A percentile compares a stretch with the other conserved stretches of the same genome.
These are phyloP conservation scores for Aspergillus persii DNA, from an alignment of 2,329 filamentous ascomycete species.

Conservation along the genomic window DNA sequence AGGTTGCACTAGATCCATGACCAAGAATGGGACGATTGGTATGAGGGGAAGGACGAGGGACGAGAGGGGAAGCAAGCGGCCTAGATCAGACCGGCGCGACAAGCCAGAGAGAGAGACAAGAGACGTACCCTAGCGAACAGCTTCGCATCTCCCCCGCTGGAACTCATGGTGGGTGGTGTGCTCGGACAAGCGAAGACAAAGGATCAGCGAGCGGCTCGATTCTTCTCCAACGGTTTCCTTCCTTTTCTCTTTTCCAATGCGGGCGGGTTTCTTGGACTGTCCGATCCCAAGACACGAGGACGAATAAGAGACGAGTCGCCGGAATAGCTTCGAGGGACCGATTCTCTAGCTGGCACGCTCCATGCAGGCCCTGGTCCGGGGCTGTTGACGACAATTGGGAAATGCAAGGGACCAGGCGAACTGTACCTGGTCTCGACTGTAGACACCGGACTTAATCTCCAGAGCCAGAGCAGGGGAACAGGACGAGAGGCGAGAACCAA, in stretches of 20 bases:
- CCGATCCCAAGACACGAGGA: conserved; percentile 9
- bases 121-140: conserved; percentile 90
- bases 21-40: conserved; percentile 10
- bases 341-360: background rate
- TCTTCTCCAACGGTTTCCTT: too few species aligned
- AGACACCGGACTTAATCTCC: background rate
- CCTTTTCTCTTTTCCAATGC: background rate
- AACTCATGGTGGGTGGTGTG: conserved; percentile 52
- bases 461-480: background rate
- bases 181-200: conserved; percentile 1
- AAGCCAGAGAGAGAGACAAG: conserved; percentile 19
- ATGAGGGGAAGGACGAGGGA: background rate
- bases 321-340: background rate
- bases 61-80: background rate
- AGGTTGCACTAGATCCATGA: background rate
- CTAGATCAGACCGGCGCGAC: conserved; percentile 4
- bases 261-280: background rate
- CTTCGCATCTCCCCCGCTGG: conserved; percentile 90
- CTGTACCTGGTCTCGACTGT: background rate
- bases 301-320: background rate
- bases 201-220: background rate
- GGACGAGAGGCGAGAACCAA: conserved; percentile 5
- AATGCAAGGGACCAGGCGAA: background rate
- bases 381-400: background rate
- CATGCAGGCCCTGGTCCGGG: background rate